Conservation (phyloP, 495 filamentous ascomycete genomes). For the Margaritispora aquatica region DNA sequence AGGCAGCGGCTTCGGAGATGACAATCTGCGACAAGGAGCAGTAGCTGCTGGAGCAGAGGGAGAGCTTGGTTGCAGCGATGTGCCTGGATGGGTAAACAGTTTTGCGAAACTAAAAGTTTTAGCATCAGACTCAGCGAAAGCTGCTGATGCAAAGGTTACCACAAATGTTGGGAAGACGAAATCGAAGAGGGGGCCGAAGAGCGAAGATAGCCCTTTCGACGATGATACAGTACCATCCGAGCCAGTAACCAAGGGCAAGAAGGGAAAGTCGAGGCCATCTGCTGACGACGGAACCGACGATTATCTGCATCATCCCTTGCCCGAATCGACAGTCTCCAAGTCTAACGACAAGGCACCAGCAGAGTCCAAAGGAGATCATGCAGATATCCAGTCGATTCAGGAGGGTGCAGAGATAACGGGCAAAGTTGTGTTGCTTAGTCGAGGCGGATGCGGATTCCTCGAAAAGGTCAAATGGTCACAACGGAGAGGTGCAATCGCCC, state of each 20-base stretch:
- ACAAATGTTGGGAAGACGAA: slow-evolving; percentile 10
- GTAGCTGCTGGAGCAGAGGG: slow-evolving; percentile 55
- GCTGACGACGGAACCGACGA: slow-evolving; percentile 85
- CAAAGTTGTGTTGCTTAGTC: slow-evolving; percentile 82
- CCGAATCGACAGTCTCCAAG: slow-evolving; percentile 17
- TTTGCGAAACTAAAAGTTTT: slow-evolving; percentile 26
- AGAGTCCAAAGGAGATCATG: slow-evolving; percentile 52
- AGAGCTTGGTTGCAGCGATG: slow-evolving; percentile 95
- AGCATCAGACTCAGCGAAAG: slow-evolving; percentile 11
- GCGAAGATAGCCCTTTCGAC: slow-evolving; percentile 15
- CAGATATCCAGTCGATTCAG: slow-evolving; percentile 92
- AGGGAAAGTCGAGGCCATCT: neutral
- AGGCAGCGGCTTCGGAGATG: slow-evolving; percentile 82
- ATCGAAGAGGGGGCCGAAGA: slow-evolving; percentile 9
- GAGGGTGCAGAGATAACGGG: slow-evolving; percentile 91
- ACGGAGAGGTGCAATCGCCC: slow-evolving; percentile 74
- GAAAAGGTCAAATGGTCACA: slow-evolving; percentile 98
- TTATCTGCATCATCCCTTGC: slow-evolving; percentile 60
- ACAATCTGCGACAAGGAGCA: slow-evolving; percentile 53
- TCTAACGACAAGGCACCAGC: slow-evolving; percentile 19
- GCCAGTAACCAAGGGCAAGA: neutral
- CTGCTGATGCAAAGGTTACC: slow-evolving; percentile 11
- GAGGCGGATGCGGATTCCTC: slow-evolving; percentile 92
- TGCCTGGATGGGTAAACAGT: slow-evolving; percentile 78
- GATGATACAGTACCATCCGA: slow-evolving; percentile 5